phyloP scores from a whole-genome alignment of 2,329 filamentous ascomycete genomes.

The Alternaria panax region DNA sequence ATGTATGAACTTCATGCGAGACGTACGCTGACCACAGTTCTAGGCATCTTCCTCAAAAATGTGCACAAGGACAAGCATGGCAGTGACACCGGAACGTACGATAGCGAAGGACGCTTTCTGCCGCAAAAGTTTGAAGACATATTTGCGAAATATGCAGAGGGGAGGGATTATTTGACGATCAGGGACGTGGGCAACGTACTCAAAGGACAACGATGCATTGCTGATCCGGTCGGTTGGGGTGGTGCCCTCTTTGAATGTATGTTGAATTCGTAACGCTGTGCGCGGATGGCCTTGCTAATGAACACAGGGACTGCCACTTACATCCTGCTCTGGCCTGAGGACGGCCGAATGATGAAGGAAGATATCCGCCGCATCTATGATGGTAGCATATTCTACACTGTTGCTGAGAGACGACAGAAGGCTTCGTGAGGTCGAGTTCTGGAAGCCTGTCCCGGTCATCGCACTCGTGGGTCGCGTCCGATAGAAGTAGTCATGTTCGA shows the following conservation, averaged over 20 bases:
- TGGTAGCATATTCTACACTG: slow-evolving; percentile 59
- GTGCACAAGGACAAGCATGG: slow-evolving; percentile 56
- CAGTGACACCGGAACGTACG: slow-evolving; percentile 53
- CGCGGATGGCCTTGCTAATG: not conserved
- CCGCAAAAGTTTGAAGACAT: slow-evolving; percentile 59
- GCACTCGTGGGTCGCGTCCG: rapidly evolving
- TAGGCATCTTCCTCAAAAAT: slow-evolving; percentile 46
- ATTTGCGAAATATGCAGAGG: slow-evolving; percentile 55
- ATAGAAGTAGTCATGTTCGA: not conserved
- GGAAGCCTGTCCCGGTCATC: too few species aligned
- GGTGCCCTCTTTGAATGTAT: slow-evolving; percentile 55
- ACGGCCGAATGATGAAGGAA: slow-evolving; percentile 65
- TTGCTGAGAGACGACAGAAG: slow-evolving; percentile 25
- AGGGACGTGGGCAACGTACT: slow-evolving; percentile 50
- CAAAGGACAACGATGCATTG: slow-evolving; percentile 51
- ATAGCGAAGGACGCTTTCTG: slow-evolving; percentile 55
- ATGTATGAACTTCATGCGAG: not conserved
- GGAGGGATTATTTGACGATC: slow-evolving; percentile 51
- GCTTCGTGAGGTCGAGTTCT: not conserved
- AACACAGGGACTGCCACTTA: slow-evolving; percentile 57
- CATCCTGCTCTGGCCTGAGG: slow-evolving; percentile 62
- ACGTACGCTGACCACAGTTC: not conserved
- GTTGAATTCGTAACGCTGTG: slow-evolving; percentile 17
- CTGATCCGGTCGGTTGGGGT: slow-evolving; percentile 57
- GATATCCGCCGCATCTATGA: slow-evolving; percentile 62